phyloP scores from a whole-genome alignment of 805 yeast genomes.

The Yarrowia porcina region DNA sequence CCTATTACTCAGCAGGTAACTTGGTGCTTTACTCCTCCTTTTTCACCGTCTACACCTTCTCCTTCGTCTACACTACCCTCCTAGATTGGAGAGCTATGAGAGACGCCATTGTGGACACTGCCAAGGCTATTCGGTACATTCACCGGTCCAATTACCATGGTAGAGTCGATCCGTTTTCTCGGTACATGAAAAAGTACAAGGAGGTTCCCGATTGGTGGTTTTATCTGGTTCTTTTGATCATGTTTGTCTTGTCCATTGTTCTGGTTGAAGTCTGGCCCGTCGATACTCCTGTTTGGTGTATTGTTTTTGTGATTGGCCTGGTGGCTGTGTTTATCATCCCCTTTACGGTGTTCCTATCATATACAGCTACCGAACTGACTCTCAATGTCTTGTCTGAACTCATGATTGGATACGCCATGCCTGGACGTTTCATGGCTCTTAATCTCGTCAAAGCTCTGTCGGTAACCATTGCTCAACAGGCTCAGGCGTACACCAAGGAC shows the following conservation, averaged over 20 bases:
- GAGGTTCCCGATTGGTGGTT: background rate
- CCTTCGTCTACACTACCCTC: background rate
- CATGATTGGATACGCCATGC: background rate
- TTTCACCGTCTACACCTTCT: background rate
- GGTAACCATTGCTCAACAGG: background rate
- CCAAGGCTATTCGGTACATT: background rate
- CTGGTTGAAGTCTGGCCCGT: background rate
- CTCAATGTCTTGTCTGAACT: background rate
- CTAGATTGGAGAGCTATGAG: background rate
- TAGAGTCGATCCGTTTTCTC: background rate
- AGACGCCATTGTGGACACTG: background rate
- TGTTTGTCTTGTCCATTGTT: background rate
- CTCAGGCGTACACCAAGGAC: background rate
- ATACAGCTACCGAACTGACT: background rate
- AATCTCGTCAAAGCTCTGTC: background rate
- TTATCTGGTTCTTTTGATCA: background rate
- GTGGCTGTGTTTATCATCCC: background rate
- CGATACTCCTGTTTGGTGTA: background rate
- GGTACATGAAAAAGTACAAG: background rate
- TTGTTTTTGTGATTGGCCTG: background rate
- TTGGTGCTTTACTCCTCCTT: background rate
- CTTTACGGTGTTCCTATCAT: background rate
- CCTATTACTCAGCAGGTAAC: background rate
- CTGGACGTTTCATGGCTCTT: background rate
- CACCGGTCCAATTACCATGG: background rate